These are phyloP conservation scores for Monilinia vaccinii-corymbosi DNA, from an alignment of 2,329 filamentous ascomycete genomes.

Conservation along the genomic window DNA sequence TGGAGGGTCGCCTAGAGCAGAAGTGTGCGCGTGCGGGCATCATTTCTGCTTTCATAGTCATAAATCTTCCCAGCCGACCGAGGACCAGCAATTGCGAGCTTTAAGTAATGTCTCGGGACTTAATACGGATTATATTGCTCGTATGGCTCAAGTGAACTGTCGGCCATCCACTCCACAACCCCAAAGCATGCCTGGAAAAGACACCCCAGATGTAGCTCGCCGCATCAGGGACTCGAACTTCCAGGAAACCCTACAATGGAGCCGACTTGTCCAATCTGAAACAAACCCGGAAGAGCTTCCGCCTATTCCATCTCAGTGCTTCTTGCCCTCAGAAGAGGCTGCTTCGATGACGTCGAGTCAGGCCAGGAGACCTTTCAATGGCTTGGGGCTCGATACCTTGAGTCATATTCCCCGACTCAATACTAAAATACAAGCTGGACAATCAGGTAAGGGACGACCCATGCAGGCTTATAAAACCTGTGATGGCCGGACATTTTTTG, in stretches of 20 bases:
- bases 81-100: constrained; percentile 3
- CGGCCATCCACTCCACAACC: not conserved
- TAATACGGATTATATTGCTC: constrained; percentile 6
- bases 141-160: constrained; percentile 9
- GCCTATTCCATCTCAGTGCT: constrained; percentile 30
- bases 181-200: constrained; percentile 1
- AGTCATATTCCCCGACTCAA: constrained; percentile 20
- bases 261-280: constrained; percentile 21
- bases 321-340: constrained; percentile 29
- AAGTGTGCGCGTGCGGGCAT: constrained; percentile 43
- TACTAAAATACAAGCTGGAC: constrained; percentile 2
- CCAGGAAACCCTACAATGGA: constrained; percentile 26
- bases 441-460: constrained; percentile 8
- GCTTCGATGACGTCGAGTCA: constrained; percentile 24
- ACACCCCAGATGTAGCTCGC: constrained; percentile 1
- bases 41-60: constrained; percentile 46
- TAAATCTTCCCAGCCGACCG: constrained; percentile 12
- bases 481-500: constrained; percentile 20
- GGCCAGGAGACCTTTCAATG: constrained; percentile 23
- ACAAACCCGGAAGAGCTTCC: constrained; percentile 22
- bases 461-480: constrained; percentile 25
- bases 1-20: constrained; percentile 13
- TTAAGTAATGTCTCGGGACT: constrained; percentile 10
- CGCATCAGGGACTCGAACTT: constrained; percentile 11
- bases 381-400: constrained; percentile 22